phyloP scores from a whole-genome alignment of 805 yeast genomes.

The Saturnispora sekii region DNA sequence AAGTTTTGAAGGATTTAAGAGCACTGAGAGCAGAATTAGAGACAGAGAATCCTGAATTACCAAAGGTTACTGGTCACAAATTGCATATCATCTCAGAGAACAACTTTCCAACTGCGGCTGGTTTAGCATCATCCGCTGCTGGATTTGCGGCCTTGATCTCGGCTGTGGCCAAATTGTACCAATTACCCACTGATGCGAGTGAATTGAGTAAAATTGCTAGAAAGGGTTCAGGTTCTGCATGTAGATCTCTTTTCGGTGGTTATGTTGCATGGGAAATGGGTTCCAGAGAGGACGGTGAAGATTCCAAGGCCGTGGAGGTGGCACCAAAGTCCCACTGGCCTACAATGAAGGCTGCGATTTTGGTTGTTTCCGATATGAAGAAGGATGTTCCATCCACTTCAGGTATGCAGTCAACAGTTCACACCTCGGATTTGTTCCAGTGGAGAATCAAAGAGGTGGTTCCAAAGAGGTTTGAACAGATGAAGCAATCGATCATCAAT shows the following conservation, averaged over 20 bases:
- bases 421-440: slow-evolving; percentile 77
- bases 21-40: slow-evolving; percentile 56
- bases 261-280: slow-evolving; percentile 99
- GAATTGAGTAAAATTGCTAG: slow-evolving; percentile 91
- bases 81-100: slow-evolving; percentile 84
- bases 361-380: slow-evolving; percentile 87
- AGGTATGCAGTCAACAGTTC: slow-evolving; percentile 95
- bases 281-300: slow-evolving; percentile 58
- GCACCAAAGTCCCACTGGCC: slow-evolving; percentile 89
- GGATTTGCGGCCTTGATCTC: slow-evolving; percentile 94
- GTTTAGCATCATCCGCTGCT: slow-evolving; percentile 95
- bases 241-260: slow-evolving; percentile 95
- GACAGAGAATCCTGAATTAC: slow-evolving; percentile 39
- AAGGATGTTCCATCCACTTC: slow-evolving; percentile 92
- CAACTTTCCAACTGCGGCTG: slow-evolving; percentile 99
- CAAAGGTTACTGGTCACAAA: slow-evolving; percentile 52
- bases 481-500: slow-evolving; percentile 67
- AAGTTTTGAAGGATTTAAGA: slow-evolving; percentile 72
- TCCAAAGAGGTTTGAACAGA: slow-evolving; percentile 72
- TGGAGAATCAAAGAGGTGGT: slow-evolving; percentile 75
- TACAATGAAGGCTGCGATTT: slow-evolving; percentile 78
- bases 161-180: slow-evolving; percentile 77
- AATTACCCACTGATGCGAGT: slow-evolving; percentile 75
- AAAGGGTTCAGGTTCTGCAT: slow-evolving; percentile 97
- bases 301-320: slow-evolving; percentile 88